Evolutionary conservation across 306 rosid species (phyloP), one percentile per base, ranked within the genome.

Genomic region (Alnus glutinosa): DNA sequence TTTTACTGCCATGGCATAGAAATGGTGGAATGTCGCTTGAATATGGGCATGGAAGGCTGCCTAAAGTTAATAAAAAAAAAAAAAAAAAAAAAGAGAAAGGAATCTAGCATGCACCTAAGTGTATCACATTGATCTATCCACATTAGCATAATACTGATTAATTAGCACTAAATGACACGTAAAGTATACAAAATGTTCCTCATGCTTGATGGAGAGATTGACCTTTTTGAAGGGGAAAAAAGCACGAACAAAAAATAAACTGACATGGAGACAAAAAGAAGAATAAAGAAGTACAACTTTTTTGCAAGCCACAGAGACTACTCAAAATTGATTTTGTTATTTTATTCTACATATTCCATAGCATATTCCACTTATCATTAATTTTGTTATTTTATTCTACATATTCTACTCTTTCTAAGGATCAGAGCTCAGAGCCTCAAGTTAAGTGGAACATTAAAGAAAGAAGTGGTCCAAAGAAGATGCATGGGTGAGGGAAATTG

Each of bases 1-100:
- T 76, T 16, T 74, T 66, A 75, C 87, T 79, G 77, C 81, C 72
- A 50, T 79, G 77, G 79, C 72, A 50, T 37, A 80, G 51, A n/a
- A 73, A 78, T 71, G 74, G 78, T 50, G 55, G 81, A 64, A 46
- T 83, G 84, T 70, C 81, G 81, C 76, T 49, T 73, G 83, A 78
- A 80, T 80, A 80, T 87, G 87, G 85, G 80, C 83, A 79, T 74
- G 83, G 77, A 83, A 77, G 82, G 78, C 84, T 77, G 85, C 81
- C 80, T 70, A 73, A 80, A 85, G 74, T 80, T 75, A 73, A 73
- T 48, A 75, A 66, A n/a, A 83, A 75, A 75, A 85, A 78, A 81
- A 73, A 73, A 42, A 75, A 66, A n/a, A 83, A 75, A 75, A 85
- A 78, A 81, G 49, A 61, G 74, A 77, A 84, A 51, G 67, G 92